phyloP scores from a whole-genome alignment of 2,329 filamentous ascomycete genomes.

The Spiromastix sp. region DNA sequence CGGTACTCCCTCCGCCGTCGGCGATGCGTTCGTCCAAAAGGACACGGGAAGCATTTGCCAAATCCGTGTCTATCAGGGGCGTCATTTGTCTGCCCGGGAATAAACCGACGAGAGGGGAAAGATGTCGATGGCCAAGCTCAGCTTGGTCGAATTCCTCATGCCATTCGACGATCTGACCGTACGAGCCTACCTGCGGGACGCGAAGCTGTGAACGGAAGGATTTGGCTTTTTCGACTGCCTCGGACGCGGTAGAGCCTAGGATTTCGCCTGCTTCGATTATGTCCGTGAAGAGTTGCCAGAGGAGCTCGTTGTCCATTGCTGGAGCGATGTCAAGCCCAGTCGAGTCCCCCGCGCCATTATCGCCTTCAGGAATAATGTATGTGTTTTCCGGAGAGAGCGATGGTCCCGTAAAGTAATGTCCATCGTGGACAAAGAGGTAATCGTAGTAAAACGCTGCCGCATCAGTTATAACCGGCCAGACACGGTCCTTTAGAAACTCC shows the following conservation, averaged over 20 bases:
- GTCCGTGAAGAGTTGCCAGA: slow-evolving; percentile 27
- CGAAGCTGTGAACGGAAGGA: slow-evolving; percentile 9
- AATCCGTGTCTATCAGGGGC: slow-evolving; percentile 19
- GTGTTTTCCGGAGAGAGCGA: slow-evolving; percentile 15
- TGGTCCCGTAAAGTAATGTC: slow-evolving; percentile 10
- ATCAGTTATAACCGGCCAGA: slow-evolving; percentile 11
- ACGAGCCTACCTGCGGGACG: slow-evolving; percentile 13
- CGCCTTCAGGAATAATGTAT: slow-evolving; percentile 7
- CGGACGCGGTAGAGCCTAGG: too few species aligned
- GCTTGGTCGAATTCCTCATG: slow-evolving; percentile 25
- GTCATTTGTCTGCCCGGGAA: slow-evolving; percentile 34
- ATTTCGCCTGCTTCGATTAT: slow-evolving; percentile 10
- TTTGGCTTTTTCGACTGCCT: slow-evolving; percentile 5
- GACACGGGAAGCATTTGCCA: slow-evolving; percentile 15
- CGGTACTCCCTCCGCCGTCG: slow-evolving; percentile 36
- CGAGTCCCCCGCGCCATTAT: too few species aligned
- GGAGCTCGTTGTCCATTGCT: slow-evolving; percentile 35
- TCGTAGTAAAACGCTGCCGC: slow-evolving; percentile 10
- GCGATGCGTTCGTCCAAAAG: slow-evolving; percentile 13
- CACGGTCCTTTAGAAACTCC: slow-evolving; percentile 8
- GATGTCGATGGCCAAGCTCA: slow-evolving; percentile 41
- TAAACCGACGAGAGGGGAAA: slow-evolving; percentile 40
- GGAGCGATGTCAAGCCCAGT: slow-evolving; percentile 19
- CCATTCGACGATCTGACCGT: slow-evolving; percentile 24
- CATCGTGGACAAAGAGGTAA: slow-evolving; percentile 6